phyloP scores from a whole-genome alignment of 2,329 filamentous ascomycete genomes.

The Didymella pomorum region DNA sequence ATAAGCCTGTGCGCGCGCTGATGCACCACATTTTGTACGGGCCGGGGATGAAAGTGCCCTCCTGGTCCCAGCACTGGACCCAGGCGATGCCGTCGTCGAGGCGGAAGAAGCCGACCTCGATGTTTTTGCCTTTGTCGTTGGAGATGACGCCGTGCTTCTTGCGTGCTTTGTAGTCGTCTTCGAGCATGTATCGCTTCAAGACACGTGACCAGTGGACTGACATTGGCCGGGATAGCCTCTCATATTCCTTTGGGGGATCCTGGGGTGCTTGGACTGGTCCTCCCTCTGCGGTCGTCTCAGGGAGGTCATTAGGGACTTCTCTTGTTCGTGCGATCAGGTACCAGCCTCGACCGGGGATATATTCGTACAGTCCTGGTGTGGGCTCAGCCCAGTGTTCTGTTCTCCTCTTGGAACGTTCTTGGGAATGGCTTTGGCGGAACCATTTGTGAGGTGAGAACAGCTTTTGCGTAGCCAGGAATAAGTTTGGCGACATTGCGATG shows the following conservation, averaged over 20 bases:
- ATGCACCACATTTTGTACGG: slow-evolving; percentile 60
- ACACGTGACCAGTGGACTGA: slow-evolving; percentile 59
- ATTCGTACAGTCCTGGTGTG: slow-evolving; percentile 59
- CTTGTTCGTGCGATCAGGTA: slow-evolving; percentile 56
- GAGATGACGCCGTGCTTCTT: slow-evolving; percentile 55
- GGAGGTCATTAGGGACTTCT: slow-evolving; percentile 37
- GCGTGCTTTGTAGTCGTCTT: slow-evolving; percentile 57
- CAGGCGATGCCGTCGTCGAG: slow-evolving; percentile 59
- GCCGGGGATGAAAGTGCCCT: slow-evolving; percentile 60
- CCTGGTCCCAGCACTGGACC: slow-evolving; percentile 60
- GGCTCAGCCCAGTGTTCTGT: slow-evolving; percentile 60
- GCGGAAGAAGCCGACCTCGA: slow-evolving; percentile 57
- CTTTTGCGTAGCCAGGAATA: slow-evolving; percentile 59
- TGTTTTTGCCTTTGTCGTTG: slow-evolving; percentile 49
- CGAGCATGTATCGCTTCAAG: slow-evolving; percentile 58
- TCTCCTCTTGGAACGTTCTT: slow-evolving; percentile 49
- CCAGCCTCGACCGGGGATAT: slow-evolving; percentile 60
- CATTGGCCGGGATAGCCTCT: slow-evolving; percentile 44
- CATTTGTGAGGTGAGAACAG: slow-evolving; percentile 60
- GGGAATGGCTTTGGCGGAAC: slow-evolving; percentile 53
- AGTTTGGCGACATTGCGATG: slow-evolving; percentile 58
- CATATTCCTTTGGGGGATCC: slow-evolving; percentile 27
- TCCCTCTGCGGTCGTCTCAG: slow-evolving; percentile 30
- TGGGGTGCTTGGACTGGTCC: slow-evolving; percentile 23
- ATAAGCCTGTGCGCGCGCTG: slow-evolving; percentile 51